A percentile compares a stretch with the other conserved stretches of the same genome.
Evolutionary conservation across 805 yeast genomes (phyloP).

Genomic region (Myxozyma lipomycoides): DNA sequence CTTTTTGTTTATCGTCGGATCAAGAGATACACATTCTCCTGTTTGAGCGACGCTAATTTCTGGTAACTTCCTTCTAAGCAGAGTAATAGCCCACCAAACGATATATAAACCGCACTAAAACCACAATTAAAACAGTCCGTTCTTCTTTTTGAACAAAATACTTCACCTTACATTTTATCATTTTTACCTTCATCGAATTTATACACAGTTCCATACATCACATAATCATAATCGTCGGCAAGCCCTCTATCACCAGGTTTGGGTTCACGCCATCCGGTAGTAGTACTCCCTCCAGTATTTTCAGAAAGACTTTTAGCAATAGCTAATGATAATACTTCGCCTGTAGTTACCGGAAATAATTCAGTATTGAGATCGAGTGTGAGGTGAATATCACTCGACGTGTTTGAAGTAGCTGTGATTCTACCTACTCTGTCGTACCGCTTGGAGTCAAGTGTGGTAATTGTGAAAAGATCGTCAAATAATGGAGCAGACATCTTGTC

Average conservation of each 20-base stretch:
- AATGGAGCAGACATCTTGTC: constrained; percentile 61
- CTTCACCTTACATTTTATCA: constrained; percentile 43
- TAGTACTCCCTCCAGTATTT: constrained; percentile 45
- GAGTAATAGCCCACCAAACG: constrained; percentile 92
- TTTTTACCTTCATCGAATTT: constrained; percentile 84
- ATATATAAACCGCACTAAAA: constrained; percentile 79
- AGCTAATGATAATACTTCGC: constrained; percentile 79
- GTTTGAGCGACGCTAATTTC: constrained; percentile 80
- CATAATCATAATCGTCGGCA: constrained; percentile 97
- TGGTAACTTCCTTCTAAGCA: constrained; percentile 94
- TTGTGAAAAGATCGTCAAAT: constrained; percentile 88
- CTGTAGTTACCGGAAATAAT: constrained; percentile 74
- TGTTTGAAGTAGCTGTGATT: constrained; percentile 79
- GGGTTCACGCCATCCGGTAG: constrained; percentile 77
- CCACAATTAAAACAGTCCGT: not conserved
- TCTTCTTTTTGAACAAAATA: not conserved
- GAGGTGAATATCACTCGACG: constrained; percentile 73
- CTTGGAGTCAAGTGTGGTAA: constrained; percentile 78
- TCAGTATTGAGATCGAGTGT: constrained; percentile 89
- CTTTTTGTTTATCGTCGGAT: constrained; percentile 57
- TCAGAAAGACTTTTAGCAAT: constrained; percentile 68
- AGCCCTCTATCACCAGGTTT: constrained; percentile 76
- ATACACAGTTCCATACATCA: constrained; percentile 96
- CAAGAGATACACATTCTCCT: constrained; percentile 86
- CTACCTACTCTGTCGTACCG: constrained; percentile 91